Base-by-base conservation (phyloP, 257 asterid species). In the Gentiana straminea region DNA sequence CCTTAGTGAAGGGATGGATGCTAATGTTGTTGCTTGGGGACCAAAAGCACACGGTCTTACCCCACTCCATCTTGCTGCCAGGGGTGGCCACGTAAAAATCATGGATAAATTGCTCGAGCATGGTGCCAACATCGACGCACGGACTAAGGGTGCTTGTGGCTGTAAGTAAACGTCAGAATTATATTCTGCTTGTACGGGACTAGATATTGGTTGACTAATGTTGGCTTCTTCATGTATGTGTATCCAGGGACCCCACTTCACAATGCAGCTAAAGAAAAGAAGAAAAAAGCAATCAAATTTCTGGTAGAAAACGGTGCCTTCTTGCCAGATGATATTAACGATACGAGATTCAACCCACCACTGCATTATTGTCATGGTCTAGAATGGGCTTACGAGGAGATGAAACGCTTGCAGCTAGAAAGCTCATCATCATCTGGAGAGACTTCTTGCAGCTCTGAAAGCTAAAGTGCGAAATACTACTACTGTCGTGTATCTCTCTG, bases 21-120 rank as follows among this genome's bases (percentile, higher is more conserved):
- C 75, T 52, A 91, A 91, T 68, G 90, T 81, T 57, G 82, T 86
- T 72, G 98, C 98, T 3, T 77, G 88, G 80, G 98, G 98, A 1
- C 95, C 95, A 51, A 87, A 87, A 73, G 71, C 97, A 13, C 87
- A 73, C 44, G 97, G 98, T 45, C 74, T 87, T 70, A 91, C 95
- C 71, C 98, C 98, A 36, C 92, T 92, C 65, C 98, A 92, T 73
- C 94, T 92, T 63, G 98, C 98, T 60, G 97, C 98, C 65, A 85
- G 88, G 71, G 97, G 95, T 55, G 98, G 98, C 36, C 97, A 92
- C 58, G 75, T 83, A 15, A 77, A 77, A 72, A 86, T 92, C 52
- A 92, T 92, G 98, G 96, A 88, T 68, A 82, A 66, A 68, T 66
- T 92, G 81, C 84, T 92, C 34, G 97, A 75, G 64, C 81, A 74